Conservation (phyloP, 1,284 basidiomycete genomes). For the Rhodotorula sp. region DNA sequence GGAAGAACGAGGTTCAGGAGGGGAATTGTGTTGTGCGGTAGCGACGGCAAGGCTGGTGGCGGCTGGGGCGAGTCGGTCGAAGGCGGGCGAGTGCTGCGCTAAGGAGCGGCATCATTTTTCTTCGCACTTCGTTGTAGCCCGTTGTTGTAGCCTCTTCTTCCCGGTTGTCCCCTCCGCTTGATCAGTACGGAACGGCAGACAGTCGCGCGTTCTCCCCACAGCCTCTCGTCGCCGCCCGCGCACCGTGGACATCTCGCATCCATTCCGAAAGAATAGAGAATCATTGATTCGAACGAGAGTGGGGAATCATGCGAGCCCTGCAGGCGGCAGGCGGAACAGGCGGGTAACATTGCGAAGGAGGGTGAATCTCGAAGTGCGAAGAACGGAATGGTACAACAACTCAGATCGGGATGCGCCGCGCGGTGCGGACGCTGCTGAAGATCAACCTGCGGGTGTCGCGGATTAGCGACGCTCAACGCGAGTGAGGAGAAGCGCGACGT, state of each 20-base stretch:
- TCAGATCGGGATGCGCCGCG: conserved; percentile 38
- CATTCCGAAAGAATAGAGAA: background rate
- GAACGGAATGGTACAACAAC: background rate
- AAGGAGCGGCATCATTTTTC: no score
- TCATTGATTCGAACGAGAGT: background rate
- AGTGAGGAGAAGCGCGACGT: background rate
- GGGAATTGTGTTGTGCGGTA: background rate
- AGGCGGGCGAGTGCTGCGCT: background rate
- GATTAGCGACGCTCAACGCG: background rate
- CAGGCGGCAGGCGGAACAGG: background rate
- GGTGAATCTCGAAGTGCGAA: background rate
- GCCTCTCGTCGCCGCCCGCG: no score
- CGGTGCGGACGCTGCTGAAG: conserved; percentile 36
- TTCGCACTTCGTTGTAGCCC: background rate
- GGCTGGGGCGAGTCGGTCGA: background rate
- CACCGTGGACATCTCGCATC: background rate
- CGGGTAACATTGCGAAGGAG: background rate
- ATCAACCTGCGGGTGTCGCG: conserved; percentile 18
- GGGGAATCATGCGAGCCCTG: no score
- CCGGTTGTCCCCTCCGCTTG: background rate
- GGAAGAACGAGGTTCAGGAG: background rate
- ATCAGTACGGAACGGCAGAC: background rate
- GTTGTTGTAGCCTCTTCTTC: background rate
- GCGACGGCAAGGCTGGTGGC: background rate
- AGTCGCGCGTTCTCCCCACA: background rate